phyloP scores from a whole-genome alignment of 1,284 basidiomycete genomes.

The Puccinia hordei region DNA sequence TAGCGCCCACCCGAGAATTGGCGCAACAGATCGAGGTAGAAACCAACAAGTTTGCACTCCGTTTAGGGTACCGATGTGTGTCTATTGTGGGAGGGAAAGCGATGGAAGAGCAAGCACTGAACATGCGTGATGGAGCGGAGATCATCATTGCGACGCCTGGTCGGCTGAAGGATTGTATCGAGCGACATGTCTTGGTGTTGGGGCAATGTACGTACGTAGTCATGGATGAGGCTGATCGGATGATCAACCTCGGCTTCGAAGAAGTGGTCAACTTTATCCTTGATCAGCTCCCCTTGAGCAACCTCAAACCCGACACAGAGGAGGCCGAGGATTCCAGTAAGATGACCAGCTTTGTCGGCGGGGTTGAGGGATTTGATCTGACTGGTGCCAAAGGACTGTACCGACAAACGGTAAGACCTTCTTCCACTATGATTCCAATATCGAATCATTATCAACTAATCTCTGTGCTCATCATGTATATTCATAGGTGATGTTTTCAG shows the following conservation, averaged over 20 bases:
- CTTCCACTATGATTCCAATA: no score
- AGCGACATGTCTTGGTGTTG: slow-evolving; percentile 89
- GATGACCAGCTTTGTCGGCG: slow-evolving; percentile 54
- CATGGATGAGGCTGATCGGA: slow-evolving; percentile 98
- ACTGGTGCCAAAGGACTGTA: slow-evolving; percentile 56
- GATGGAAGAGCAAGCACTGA: slow-evolving; percentile 93
- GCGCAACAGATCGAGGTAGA: slow-evolving; percentile 96
- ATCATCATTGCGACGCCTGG: slow-evolving; percentile 98
- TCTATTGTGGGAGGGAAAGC: slow-evolving; percentile 90
- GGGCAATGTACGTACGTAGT: slow-evolving; percentile 96
- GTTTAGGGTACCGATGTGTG: slow-evolving; percentile 86
- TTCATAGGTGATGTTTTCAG: slow-evolving; percentile 73
- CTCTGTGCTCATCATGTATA: slow-evolving; percentile 55
- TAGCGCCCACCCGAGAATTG: slow-evolving; percentile 94
- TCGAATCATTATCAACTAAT: background rate
- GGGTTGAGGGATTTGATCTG: slow-evolving; percentile 54
- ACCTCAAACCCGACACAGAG: slow-evolving; percentile 74
- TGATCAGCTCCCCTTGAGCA: slow-evolving; percentile 82
- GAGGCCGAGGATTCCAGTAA: slow-evolving; percentile 59
- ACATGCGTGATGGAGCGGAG: slow-evolving; percentile 90
- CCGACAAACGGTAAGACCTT: slow-evolving; percentile 56
- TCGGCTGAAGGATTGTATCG: slow-evolving; percentile 94
- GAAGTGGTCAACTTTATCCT: slow-evolving; percentile 90
- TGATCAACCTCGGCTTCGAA: slow-evolving; percentile 98
- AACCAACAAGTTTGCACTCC: slow-evolving; percentile 82